Evolutionary conservation across 768 basidiomycete species (phyloP).

Genomic region (Lactarius indigo): DNA sequence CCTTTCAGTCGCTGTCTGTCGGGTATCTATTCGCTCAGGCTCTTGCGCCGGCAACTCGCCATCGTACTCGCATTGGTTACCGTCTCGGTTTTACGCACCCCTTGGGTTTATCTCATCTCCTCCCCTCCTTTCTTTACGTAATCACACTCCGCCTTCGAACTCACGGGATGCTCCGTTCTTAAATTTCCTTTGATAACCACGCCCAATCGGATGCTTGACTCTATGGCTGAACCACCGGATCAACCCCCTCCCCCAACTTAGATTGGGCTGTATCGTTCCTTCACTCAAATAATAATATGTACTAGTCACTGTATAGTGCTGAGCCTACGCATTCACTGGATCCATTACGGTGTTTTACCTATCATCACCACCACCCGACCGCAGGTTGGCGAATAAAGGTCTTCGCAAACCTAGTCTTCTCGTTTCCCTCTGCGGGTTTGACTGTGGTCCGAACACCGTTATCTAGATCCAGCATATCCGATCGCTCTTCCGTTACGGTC

Average conservation of each 20-base stretch:
- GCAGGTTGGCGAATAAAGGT: background rate
- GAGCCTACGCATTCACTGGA: background rate
- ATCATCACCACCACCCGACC: background rate
- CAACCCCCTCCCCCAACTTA: background rate
- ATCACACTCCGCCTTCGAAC: too few species aligned
- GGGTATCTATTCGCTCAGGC: too few species aligned
- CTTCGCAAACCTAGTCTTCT: background rate
- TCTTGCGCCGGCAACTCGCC: too few species aligned
- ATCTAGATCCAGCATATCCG: background rate
- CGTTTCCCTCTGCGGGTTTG: background rate
- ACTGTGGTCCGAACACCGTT: background rate
- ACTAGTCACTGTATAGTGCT: background rate
- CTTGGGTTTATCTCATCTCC: too few species aligned
- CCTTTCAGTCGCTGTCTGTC: too few species aligned
- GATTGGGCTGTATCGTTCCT: constrained; percentile 1
- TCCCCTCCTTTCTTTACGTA: too few species aligned
- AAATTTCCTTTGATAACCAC: background rate
- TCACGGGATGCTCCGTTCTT: too few species aligned
- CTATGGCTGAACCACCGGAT: background rate
- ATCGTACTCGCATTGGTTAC: too few species aligned
- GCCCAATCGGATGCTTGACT: background rate
- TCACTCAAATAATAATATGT: constrained; percentile 2
- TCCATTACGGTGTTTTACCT: background rate
- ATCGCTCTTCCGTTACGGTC: background rate
- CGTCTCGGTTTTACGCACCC: too few species aligned